Base-by-base conservation (phyloP, 108 stramenopile species). In the Bacterosira constricta region DNA sequence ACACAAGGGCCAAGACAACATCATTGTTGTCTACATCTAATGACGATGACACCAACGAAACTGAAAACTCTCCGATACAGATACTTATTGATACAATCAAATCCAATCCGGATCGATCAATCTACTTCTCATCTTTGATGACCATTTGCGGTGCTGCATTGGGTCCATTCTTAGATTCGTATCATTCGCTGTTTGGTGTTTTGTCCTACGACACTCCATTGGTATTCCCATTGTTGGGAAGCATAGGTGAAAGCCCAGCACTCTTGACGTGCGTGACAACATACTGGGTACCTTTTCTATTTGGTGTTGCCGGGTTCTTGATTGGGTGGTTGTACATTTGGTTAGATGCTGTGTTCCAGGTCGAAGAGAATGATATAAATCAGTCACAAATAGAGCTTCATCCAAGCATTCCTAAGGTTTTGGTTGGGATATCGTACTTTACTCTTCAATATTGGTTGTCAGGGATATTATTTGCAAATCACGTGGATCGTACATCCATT, bases 361-460 rank as follows among this genome's bases (percentile, higher is more conserved):
- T 26, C 44, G 12, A 21, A 39, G 45, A 70, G 34, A 18, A 50
- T 50, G 18, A 37, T 29, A 32, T 10, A 41, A 37, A 34, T 67
- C 71, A 18, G 60, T 72, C 31, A 34, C 73, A 23, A 25, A 21
- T 18, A 31, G 20, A 37, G 34, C 45, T 63, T 34, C 21, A 62
- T 37, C 71, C 79, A 17, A 46, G 72, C 29, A 51, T 67, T 11
- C 75, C 86, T n/a, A 86, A 84, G 55, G 87, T 86, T 35, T 61
- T 94, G 26, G 46, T 87, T 32, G 89, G 90, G 1, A 88, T 95
- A 25, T 86, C 91, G 1, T 79, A 88, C 38, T 95, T 95, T 74
- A 92, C 94, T 27, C 81, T 90, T 41, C 91, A 95, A 69, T 95
- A 95, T 49, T 95, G 94, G 94, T 57, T 95, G 30, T 85, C 84